Percentiles rank a stretch among this genome's conserved stretches.
Evolutionary conservation across 2,329 filamentous ascomycete genomes (phyloP).

Genomic region (Ophiosphaerella narmari): DNA sequence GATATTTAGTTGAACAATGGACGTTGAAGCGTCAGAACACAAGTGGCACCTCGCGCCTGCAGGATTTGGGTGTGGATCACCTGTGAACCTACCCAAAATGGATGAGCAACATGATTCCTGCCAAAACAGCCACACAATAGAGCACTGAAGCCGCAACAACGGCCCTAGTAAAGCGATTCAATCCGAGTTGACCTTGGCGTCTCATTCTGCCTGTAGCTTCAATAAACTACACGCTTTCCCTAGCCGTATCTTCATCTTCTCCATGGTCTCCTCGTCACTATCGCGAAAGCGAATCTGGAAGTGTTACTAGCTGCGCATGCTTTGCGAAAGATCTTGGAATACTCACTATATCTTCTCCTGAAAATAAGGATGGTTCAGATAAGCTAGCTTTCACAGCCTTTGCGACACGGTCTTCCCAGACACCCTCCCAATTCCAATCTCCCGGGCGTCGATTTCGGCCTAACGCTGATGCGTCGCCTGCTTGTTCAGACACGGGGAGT

Average conservation of each 20-base stretch:
- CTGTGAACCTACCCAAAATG: too few species aligned
- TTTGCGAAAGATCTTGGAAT: neutral
- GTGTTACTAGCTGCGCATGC: slow-evolving; percentile 7
- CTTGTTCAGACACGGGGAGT: slow-evolving; percentile 13
- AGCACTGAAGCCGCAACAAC: too few species aligned
- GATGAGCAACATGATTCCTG: too few species aligned
- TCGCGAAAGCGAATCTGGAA: slow-evolving; percentile 47
- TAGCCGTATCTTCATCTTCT: slow-evolving; percentile 38
- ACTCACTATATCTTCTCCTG: slow-evolving; percentile 72
- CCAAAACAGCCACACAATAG: too few species aligned
- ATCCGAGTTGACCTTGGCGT: neutral
- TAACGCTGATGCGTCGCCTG: slow-evolving; percentile 28
- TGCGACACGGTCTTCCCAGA: slow-evolving; percentile 89
- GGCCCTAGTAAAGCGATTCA: neutral
- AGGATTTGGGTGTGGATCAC: too few species aligned
- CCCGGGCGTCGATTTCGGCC: slow-evolving; percentile 67
- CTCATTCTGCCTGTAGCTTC: neutral
- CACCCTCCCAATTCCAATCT: slow-evolving; percentile 97
- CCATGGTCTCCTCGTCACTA: slow-evolving; percentile 37
- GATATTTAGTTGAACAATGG: too few species aligned
- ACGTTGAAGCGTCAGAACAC: too few species aligned
- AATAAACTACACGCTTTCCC: slow-evolving; percentile 7
- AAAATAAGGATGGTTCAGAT: slow-evolving; percentile 80
- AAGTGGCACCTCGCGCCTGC: too few species aligned
- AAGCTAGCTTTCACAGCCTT: slow-evolving; percentile 77